Base-by-base conservation (phyloP, 176 grass and related monocot genomes). In the Triticum monococcum region DNA sequence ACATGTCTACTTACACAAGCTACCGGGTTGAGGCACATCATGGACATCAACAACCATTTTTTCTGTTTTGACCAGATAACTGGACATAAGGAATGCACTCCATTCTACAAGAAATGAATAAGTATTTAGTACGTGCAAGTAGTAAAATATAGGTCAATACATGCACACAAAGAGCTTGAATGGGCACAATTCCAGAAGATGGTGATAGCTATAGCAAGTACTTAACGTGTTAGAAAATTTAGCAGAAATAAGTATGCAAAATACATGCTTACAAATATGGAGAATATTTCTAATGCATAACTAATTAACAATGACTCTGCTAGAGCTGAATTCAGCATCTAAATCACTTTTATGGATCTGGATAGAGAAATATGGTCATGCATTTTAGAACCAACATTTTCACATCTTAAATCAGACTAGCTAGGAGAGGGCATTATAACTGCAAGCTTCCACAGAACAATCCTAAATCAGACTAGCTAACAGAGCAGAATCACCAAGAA, bases 61-160 rank as follows among this genome's bases (percentile, higher is more conserved):
- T 79, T 93, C 79, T 95, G 93, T 61, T 95, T 95, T 40, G 93
- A 95, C 93, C 93, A 95, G 75, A 95, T 36, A 11, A 91, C 91
- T 76, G 93, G 93, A 81, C 93, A 95, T 9, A 95, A 43, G 38
- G 91, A 92, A 80, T 92, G 91, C 81, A 95, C 84, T 85, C 89
- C 87, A 9, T 92, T 95, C 93, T 95, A 86, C 24, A 80, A 76
- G 45, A 38, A 20, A 76, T 60, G 66, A 48, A 84, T 4, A 12
- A 38, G 25, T 84, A 61, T 68, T 84, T 16, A 88, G 62, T 68
- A 80, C 2, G 1, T 52, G 24, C 25, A 60, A 38, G 26, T 50
- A 62, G 63, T 18, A 64, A 54, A 45, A 73, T 35, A 75, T 65
- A 22, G 75, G 48, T 23, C 2, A 48, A 65, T 16, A 56, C 7